Conservation (phyloP, 441 rosid genomes). For the Biscutella laevigata region DNA sequence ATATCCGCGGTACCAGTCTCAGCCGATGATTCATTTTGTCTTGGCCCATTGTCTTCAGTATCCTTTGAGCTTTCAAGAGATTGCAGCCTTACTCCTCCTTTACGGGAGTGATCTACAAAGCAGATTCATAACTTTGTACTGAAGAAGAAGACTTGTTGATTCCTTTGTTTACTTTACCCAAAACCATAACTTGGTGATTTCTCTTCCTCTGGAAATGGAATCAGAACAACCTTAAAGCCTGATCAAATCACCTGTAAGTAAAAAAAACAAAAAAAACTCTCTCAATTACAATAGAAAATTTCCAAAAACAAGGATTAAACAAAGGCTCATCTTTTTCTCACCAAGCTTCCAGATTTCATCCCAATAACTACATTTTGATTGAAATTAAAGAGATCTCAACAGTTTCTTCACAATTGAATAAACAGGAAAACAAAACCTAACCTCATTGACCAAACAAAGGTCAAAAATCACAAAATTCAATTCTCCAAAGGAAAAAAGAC, state of each 20-base stretch:
- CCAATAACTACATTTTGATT: background rate
- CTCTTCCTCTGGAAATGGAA: too few relatives aligned
- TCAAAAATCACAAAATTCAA: background rate
- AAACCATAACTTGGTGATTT: slow-evolving; percentile 10
- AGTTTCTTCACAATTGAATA: background rate
- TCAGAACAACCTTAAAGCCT: too few relatives aligned
- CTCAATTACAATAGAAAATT: background rate
- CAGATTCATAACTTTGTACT: slow-evolving; percentile 15
- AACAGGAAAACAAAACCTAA: background rate
- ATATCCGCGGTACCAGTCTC: slow-evolving; percentile 65
- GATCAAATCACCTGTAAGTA: slow-evolving; percentile 11
- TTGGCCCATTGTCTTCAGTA: slow-evolving; percentile 29
- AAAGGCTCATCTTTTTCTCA: background rate
- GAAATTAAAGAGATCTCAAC: background rate
- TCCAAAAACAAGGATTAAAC: background rate
- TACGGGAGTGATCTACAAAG: slow-evolving; percentile 30
- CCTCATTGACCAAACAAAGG: background rate
- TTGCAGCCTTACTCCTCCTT: slow-evolving; percentile 45
- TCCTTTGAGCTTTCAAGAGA: slow-evolving; percentile 49
- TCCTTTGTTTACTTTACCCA: slow-evolving; percentile 19
- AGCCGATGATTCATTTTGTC: slow-evolving; percentile 47
- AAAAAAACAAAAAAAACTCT: too few relatives aligned
- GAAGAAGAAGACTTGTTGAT: slow-evolving; percentile 14
- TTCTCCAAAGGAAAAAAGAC: background rate
- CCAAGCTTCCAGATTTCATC: slow-evolving; percentile 1